Conservation (phyloP, 208 protist species). For the Trypanosoma theileri region DNA sequence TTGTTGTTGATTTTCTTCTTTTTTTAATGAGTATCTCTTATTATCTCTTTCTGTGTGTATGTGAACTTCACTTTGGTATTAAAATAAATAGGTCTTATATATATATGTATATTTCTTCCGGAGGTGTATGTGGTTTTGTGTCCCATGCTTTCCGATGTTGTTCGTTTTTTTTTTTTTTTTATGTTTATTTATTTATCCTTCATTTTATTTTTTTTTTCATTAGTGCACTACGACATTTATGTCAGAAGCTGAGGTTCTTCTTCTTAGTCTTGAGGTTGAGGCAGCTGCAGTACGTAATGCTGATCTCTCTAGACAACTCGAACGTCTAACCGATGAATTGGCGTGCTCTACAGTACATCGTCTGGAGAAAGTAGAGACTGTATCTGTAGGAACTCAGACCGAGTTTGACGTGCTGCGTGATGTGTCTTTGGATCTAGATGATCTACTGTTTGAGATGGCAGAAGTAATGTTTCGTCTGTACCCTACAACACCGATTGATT, state of each 20-base stretch:
- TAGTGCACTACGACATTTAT: slow-evolving; percentile 5
- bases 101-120: neutral
- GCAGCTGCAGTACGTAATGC: slow-evolving; percentile 75
- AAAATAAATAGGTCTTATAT: slow-evolving; percentile 4
- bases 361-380: neutral
- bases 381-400: slow-evolving; percentile 25
- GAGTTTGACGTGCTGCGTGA: slow-evolving; percentile 12
- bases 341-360: slow-evolving; percentile 16
- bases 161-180: no score
- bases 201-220: no score
- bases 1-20: slow-evolving; percentile 9
- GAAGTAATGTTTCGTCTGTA: slow-evolving; percentile 35
- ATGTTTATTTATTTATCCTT: no score
- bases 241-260: slow-evolving; percentile 43
- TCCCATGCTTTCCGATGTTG: no score
- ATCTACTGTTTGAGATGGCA: slow-evolving; percentile 38
- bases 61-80: slow-evolving; percentile 1
- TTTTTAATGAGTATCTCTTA: neutral
- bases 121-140: no score
- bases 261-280: slow-evolving; percentile 67
- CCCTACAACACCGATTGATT: slow-evolving; percentile 27
- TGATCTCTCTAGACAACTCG: slow-evolving; percentile 46
- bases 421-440: slow-evolving; percentile 34
- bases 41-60: no score
- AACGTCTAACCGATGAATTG: slow-evolving; percentile 36